These are phyloP conservation scores for Solanum okadae DNA, from an alignment of 257 asterid species.

Conservation along the genomic window DNA sequence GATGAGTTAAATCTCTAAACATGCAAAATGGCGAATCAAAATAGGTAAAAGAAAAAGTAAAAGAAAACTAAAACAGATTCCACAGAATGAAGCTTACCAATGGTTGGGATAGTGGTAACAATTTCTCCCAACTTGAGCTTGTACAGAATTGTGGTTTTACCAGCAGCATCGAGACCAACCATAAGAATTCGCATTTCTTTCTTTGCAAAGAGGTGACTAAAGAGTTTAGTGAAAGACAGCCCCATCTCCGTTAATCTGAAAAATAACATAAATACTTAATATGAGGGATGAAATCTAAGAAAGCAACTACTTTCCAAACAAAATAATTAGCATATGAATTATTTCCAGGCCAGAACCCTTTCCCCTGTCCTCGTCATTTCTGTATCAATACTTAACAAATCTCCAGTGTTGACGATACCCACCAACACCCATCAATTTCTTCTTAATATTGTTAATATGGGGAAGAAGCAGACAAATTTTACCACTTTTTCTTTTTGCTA, in stretches of 20 bases:
- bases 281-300: neutral
- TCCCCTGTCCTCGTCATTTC: neutral
- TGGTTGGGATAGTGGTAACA: constrained; percentile 9
- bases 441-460: neutral
- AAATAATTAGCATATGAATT: neutral
- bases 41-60: neutral
- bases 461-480: neutral
- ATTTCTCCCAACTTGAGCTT: constrained; percentile 15
- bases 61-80: neutral
- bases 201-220: constrained; percentile 3
- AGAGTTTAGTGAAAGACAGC: constrained; percentile 14
- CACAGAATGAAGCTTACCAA: neutral
- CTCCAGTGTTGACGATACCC: neutral
- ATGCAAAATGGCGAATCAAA: neutral
- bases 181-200: constrained; percentile 1
- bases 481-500: neutral
- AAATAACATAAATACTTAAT: neutral
- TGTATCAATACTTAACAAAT: neutral
- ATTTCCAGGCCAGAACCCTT: neutral
- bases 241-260: constrained; percentile 4
- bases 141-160: constrained; percentile 16
- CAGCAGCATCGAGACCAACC: constrained; percentile 22
- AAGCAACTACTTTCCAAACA: neutral
- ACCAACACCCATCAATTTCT: neutral
- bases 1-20: neutral